phyloP scores from a whole-genome alignment of 1,284 basidiomycete genomes.

The Cystobasidium pallidum region DNA sequence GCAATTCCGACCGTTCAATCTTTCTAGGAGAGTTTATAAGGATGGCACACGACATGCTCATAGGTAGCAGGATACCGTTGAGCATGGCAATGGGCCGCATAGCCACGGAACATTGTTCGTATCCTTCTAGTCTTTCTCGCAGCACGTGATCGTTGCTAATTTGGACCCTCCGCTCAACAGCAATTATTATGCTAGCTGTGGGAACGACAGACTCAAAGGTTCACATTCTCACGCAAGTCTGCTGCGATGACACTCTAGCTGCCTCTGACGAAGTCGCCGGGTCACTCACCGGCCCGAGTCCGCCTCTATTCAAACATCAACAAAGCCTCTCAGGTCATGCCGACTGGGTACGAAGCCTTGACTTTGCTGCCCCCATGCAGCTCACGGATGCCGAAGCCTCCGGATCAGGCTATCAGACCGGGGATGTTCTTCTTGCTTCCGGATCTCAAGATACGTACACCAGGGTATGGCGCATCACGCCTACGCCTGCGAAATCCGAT shows the following conservation, averaged over 20 bases:
- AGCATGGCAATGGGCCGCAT: constrained; percentile 12
- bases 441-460: constrained; percentile 91
- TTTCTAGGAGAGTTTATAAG: neutral
- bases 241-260: neutral
- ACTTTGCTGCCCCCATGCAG: constrained; percentile 63
- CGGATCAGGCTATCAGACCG: constrained; percentile 46
- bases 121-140: neutral
- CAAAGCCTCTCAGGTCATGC: constrained; percentile 78
- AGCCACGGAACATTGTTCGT: neutral
- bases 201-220: constrained; percentile 41
- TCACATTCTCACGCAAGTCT: constrained; percentile 18
- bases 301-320: neutral
- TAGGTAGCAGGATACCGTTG: constrained; percentile 24
- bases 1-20: neutral
- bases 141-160: constrained; percentile 1
- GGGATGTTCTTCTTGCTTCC: constrained; percentile 71
- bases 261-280: neutral
- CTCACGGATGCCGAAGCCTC: neutral
- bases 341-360: constrained; percentile 85
- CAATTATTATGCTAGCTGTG: constrained; percentile 30
- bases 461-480: constrained; percentile 74
- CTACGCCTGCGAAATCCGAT: neutral
- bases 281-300: neutral
- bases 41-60: neutral
- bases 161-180: neutral